A percentile compares a stretch with the other conserved stretches of the same genome.
Evolutionary conservation across 2,329 filamentous ascomycete species (phyloP).

Genomic region (Fusarium keratoplasticum): DNA sequence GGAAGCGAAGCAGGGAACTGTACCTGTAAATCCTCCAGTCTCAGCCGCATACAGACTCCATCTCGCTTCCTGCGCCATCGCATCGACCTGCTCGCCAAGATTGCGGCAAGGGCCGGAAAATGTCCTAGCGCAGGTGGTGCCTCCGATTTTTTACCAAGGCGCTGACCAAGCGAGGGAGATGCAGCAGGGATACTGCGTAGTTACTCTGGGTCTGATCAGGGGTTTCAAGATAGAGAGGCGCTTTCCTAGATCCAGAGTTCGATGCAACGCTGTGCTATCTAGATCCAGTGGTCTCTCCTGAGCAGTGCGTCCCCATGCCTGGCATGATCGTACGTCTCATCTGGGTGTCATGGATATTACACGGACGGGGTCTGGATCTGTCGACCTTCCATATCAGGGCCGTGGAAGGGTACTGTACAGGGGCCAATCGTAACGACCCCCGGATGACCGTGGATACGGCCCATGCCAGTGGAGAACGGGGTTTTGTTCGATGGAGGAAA

Average conservation of each 20-base stretch:
- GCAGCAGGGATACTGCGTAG: background rate
- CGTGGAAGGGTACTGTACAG: background rate
- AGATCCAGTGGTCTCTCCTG: background rate
- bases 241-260: constrained; percentile 1
- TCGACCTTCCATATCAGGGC: background rate
- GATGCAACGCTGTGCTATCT: background rate
- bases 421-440: background rate
- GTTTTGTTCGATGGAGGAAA: background rate
- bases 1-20: background rate
- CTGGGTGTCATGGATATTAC: background rate
- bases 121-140: background rate
- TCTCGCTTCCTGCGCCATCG: background rate
- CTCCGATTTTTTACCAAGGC: background rate
- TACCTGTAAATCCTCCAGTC: background rate
- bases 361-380: background rate
- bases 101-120: constrained; percentile 1
- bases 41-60: background rate
- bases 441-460: background rate
- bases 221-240: background rate
- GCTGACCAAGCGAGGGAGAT: constrained; percentile 1
- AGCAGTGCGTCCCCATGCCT: background rate
- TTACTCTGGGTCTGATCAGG: background rate
- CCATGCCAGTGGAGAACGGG: background rate
- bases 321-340: background rate
- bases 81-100: background rate